phyloP scores from a whole-genome alignment of 2,329 filamentous ascomycete species.

The Microdochium nivale region DNA sequence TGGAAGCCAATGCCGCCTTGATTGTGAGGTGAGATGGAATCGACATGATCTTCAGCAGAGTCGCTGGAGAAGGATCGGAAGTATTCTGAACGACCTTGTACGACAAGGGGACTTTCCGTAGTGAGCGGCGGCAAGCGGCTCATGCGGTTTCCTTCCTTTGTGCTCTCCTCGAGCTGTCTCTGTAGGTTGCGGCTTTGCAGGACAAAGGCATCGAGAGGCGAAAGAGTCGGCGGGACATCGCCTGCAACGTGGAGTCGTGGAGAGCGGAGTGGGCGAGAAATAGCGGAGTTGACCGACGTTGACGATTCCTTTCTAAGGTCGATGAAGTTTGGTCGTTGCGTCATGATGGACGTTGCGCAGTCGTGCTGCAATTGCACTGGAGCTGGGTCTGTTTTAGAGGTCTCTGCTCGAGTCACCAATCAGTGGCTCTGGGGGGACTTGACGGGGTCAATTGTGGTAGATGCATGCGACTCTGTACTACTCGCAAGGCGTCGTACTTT shows the following conservation, averaged over 20 bases:
- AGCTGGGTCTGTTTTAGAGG: not conserved
- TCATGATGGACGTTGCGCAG: slow-evolving; percentile 30
- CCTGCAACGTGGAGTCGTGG: slow-evolving; percentile 70
- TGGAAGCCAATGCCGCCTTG: slow-evolving; percentile 38
- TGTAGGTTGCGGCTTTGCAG: slow-evolving; percentile 83
- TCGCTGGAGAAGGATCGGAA: slow-evolving; percentile 68
- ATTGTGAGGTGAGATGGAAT: slow-evolving; percentile 18
- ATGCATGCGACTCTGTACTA: too few species aligned
- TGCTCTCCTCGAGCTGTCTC: slow-evolving; percentile 74
- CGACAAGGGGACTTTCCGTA: slow-evolving; percentile 69
- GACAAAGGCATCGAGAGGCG: slow-evolving; percentile 91
- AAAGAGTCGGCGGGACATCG: slow-evolving; percentile 80
- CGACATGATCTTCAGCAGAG: slow-evolving; percentile 38
- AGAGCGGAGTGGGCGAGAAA: slow-evolving; percentile 54
- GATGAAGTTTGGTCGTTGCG: slow-evolving; percentile 47
- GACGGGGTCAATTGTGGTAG: too few species aligned
- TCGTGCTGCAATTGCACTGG: not conserved
- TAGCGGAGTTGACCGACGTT: slow-evolving; percentile 32
- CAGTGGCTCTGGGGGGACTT: too few species aligned
- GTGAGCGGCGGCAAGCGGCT: slow-evolving; percentile 80
- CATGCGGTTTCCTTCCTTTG: slow-evolving; percentile 66
- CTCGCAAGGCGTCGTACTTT: too few species aligned
- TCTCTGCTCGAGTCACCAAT: too few species aligned
- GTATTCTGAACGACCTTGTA: slow-evolving; percentile 69
- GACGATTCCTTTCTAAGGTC: slow-evolving; percentile 52